Percentiles rank a stretch among this genome's conserved stretches.
phyloP scores from a whole-genome alignment of 2,329 filamentous ascomycete species.

The Pyricularia sp. region DNA sequence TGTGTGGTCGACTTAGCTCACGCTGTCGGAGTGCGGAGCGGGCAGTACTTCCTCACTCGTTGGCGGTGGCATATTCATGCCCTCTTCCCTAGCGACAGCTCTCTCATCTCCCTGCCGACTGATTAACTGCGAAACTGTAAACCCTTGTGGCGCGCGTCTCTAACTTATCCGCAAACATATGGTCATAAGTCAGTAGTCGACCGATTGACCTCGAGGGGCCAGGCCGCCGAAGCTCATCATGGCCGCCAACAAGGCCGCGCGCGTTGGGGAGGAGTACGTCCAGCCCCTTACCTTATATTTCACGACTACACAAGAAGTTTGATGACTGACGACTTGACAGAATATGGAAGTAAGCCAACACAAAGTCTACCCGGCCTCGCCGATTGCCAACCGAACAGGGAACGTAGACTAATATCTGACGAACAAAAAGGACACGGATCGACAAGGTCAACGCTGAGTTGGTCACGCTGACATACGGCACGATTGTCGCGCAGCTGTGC shows the following conservation, averaged over 20 bases:
- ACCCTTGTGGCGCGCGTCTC: neutral
- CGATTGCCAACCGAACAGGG: neutral
- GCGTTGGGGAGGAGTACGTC: conserved; percentile 53
- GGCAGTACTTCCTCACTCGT: neutral
- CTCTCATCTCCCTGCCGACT: neutral
- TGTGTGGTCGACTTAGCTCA: neutral
- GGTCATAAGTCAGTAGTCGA: neutral
- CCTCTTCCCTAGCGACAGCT: neutral
- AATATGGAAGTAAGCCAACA: conserved; percentile 79
- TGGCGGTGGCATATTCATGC: neutral
- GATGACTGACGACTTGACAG: conserved; percentile 35
- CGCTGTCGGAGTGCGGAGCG: neutral
- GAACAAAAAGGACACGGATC: conserved; percentile 64
- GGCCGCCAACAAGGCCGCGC: conserved; percentile 52
- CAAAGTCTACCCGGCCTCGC: neutral
- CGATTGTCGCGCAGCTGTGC: conserved; percentile 91
- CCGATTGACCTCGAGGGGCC: neutral
- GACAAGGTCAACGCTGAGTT: conserved; percentile 98
- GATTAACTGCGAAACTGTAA: neutral
- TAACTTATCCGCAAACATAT: neutral
- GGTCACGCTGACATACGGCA: conserved; percentile 94
- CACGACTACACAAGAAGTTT: conserved; percentile 8
- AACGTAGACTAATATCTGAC: neutral
- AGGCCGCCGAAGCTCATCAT: conserved; percentile 22
- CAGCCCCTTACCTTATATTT: neutral